Conservation (phyloP, 768 basidiomycete species). For the Udeniomyces megalosporus region DNA sequence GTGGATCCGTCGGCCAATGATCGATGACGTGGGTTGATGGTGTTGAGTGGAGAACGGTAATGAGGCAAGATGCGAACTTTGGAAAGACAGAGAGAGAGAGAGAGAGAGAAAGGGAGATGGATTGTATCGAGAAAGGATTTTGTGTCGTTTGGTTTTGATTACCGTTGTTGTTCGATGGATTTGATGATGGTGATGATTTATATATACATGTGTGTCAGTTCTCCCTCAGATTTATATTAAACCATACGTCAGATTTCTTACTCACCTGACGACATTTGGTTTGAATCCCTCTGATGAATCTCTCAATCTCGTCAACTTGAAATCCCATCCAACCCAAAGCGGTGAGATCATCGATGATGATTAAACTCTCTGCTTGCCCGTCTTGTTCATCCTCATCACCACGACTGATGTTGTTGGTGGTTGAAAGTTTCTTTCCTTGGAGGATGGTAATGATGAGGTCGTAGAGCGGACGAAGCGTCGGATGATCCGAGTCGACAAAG, state of each 20-base stretch:
- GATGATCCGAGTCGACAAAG: background rate
- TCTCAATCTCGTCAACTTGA: background rate
- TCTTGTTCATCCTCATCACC: background rate
- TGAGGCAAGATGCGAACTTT: background rate
- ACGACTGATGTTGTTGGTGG: no score
- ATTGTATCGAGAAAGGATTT: no score
- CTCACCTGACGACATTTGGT: background rate
- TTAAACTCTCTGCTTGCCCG: background rate
- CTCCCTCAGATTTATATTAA: no score
- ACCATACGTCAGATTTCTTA: background rate
- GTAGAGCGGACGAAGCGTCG: slow-evolving; percentile 5
- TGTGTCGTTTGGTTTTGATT: no score
- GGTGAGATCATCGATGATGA: slow-evolving; percentile 6
- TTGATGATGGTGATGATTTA: no score
- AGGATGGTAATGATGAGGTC: slow-evolving; percentile 1
- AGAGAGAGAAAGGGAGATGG: background rate
- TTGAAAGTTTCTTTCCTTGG: no score
- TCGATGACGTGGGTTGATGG: no score
- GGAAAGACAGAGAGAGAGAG: background rate
- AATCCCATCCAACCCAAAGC: slow-evolving; percentile 9
- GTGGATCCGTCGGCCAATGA: no score
- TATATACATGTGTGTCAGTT: background rate
- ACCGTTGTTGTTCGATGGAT: no score
- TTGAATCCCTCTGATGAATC: slow-evolving; percentile 4
- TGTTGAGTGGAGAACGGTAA: background rate